Conservation (phyloP, 306 rosid genomes). For the Erythrophleum fordii region DNA sequence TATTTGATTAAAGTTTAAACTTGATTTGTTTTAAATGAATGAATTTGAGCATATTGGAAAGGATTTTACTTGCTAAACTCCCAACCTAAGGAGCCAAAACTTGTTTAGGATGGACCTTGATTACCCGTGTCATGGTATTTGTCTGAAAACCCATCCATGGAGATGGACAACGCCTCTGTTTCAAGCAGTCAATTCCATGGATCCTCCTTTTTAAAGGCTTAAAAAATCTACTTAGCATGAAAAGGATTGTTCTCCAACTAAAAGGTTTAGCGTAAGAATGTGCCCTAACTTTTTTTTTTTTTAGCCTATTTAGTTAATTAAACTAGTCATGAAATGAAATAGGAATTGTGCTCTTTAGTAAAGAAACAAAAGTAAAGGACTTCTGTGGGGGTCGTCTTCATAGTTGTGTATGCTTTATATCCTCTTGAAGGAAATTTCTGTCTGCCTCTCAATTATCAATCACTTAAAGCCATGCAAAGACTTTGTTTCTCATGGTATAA, state of each 20-base stretch:
- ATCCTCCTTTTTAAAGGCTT: not conserved
- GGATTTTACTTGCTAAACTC: not conserved
- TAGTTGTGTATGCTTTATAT: constrained; percentile 29
- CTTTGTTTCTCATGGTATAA: constrained; percentile 5
- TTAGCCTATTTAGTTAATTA: not conserved
- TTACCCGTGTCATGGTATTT: too few relatives aligned
- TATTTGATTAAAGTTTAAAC: not conserved
- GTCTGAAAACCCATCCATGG: too few relatives aligned
- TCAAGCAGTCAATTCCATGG: too few relatives aligned
- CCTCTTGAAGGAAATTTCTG: constrained; percentile 24
- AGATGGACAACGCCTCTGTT: too few relatives aligned
- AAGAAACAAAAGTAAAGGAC: constrained; percentile 3
- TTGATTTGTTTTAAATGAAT: not conserved
- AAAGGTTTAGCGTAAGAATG: not conserved
- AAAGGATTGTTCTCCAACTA: not conserved
- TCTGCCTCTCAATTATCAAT: constrained; percentile 23
- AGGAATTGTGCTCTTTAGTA: not conserved
- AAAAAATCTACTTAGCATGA: not conserved
- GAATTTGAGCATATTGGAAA: not conserved
- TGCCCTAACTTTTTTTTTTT: not conserved
- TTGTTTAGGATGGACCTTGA: too few relatives aligned
- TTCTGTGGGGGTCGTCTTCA: constrained; percentile 5
- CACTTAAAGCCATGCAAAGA: constrained; percentile 28
- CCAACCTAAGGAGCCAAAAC: not conserved
- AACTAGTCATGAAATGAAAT: not conserved